Percentiles rank a stretch among this genome's conserved stretches.
Conservation (phyloP, 805 yeast genomes). For the Yamadazyma kitorensis region DNA sequence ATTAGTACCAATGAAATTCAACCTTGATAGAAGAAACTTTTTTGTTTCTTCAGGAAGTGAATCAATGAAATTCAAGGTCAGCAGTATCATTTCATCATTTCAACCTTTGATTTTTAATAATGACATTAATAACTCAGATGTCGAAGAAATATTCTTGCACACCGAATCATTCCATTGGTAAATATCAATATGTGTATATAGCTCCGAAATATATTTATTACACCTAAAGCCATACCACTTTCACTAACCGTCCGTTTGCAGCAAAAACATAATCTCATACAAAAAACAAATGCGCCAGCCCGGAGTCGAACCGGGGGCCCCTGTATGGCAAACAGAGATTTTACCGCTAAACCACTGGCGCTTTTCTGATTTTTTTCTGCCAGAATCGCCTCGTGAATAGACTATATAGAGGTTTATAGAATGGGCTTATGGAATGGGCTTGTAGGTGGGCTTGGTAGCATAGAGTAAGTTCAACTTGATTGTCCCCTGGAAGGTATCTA, state of each 20-base stretch:
- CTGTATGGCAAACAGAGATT: constrained; percentile 22
- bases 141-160: constrained; percentile 48
- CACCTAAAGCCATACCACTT: too few relatives aligned
- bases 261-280: too few relatives aligned
- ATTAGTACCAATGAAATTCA: constrained; percentile 13
- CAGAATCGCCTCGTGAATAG: too few relatives aligned
- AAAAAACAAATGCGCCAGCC: constrained; percentile 17
- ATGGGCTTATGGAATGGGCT: too few relatives aligned
- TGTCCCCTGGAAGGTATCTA: too few relatives aligned
- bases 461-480: too few relatives aligned
- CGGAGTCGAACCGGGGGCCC: constrained; percentile 23
- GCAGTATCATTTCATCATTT: constrained; percentile 37
- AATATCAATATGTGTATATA: constrained; percentile 2
- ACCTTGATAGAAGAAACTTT: constrained; percentile 31
- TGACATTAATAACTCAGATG: constrained; percentile 19
- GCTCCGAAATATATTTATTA: too few relatives aligned
- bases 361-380: too few relatives aligned
- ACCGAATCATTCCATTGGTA: constrained; percentile 52
- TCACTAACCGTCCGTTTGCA: too few relatives aligned
- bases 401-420: too few relatives aligned
- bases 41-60: constrained; percentile 48
- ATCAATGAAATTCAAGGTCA: constrained; percentile 35
- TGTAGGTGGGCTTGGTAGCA: too few relatives aligned
- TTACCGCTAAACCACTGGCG: constrained; percentile 21
- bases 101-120: constrained; percentile 35